Evolutionary conservation across 2,329 filamentous ascomycete species (phyloP).

Genomic region (Leptodontidium sp.): DNA sequence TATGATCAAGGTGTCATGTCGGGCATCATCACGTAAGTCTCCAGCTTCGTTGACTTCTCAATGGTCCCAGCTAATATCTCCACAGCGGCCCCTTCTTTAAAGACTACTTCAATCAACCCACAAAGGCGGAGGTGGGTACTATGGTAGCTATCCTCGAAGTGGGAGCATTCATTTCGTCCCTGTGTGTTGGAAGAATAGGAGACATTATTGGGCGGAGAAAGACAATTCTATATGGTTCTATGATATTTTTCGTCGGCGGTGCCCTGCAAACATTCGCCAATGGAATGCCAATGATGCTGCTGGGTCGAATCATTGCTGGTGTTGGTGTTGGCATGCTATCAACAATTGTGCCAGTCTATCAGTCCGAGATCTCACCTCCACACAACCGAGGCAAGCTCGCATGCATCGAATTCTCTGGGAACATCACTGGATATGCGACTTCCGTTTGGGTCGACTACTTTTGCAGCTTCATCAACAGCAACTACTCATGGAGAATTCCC

Average conservation of each 20-base stretch:
- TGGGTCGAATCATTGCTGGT: constrained; percentile 84
- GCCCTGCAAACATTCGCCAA: constrained; percentile 83
- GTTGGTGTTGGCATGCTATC: constrained; percentile 88
- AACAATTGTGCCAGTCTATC: constrained; percentile 92
- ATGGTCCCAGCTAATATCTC: constrained; percentile 32
- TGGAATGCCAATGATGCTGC: constrained; percentile 88
- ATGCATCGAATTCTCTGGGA: constrained; percentile 97
- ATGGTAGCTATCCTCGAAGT: constrained; percentile 98
- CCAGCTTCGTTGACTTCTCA: background rate
- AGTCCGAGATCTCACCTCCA: constrained; percentile 94
- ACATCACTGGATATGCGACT: constrained; percentile 93
- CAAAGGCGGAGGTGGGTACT: constrained; percentile 86
- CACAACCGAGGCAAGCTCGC: constrained; percentile 96
- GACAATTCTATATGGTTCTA: constrained; percentile 93
- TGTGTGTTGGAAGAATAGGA: constrained; percentile 86
- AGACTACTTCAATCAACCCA: constrained; percentile 91
- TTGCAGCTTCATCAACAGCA: constrained; percentile 85
- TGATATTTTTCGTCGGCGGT: constrained; percentile 86
- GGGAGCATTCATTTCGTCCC: constrained; percentile 88
- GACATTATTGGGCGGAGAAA: constrained; percentile 89
- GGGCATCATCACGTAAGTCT: constrained; percentile 68
- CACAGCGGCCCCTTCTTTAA: constrained; percentile 84
- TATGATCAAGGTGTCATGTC: constrained; percentile 95
- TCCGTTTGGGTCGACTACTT: constrained; percentile 99
- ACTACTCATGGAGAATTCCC: constrained; percentile 91